These are phyloP conservation scores for Rhodamnia argentea DNA, from an alignment of 345 rosid genomes.

Conservation along the genomic window DNA sequence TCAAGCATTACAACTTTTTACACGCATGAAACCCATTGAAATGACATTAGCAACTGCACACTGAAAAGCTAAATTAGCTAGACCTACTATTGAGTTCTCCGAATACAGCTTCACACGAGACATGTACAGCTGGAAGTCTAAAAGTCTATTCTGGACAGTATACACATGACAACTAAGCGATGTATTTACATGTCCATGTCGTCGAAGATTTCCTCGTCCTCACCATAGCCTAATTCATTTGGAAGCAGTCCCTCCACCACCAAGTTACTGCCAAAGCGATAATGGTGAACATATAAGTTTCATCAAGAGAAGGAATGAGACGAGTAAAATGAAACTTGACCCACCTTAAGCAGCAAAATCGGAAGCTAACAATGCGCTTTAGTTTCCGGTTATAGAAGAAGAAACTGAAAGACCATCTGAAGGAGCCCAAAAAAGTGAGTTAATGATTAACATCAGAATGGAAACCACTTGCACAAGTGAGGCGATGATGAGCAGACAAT, in stretches of 20 bases:
- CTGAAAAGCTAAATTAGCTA: background rate
- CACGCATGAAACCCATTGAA: background rate
- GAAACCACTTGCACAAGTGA: background rate
- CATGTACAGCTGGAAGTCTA: conserved; percentile 7
- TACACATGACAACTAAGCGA: conserved; percentile 1
- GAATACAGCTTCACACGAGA: background rate
- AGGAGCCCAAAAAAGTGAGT: background rate
- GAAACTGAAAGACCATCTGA: conserved; percentile 95
- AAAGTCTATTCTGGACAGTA: conserved; percentile 7
- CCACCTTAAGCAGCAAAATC: conserved; percentile 77
- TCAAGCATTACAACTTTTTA: background rate
- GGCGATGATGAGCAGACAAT: background rate
- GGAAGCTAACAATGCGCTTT: conserved; percentile 77
- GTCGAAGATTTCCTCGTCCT: conserved; percentile 66
- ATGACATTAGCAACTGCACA: background rate
- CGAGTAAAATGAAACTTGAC: conserved; percentile 1
- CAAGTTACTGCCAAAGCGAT: conserved; percentile 51
- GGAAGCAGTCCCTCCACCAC: conserved; percentile 47
- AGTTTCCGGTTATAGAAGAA: conserved; percentile 88
- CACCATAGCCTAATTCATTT: conserved; percentile 27
- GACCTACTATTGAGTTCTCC: background rate
- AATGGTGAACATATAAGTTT: background rate
- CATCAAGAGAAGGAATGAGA: background rate
- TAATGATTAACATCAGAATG: background rate
- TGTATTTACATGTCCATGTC: conserved; percentile 72